Evolutionary conservation across 192 early-diverging fungal genomes (phyloP).

Genomic region (Coemansia asiatica): DNA sequence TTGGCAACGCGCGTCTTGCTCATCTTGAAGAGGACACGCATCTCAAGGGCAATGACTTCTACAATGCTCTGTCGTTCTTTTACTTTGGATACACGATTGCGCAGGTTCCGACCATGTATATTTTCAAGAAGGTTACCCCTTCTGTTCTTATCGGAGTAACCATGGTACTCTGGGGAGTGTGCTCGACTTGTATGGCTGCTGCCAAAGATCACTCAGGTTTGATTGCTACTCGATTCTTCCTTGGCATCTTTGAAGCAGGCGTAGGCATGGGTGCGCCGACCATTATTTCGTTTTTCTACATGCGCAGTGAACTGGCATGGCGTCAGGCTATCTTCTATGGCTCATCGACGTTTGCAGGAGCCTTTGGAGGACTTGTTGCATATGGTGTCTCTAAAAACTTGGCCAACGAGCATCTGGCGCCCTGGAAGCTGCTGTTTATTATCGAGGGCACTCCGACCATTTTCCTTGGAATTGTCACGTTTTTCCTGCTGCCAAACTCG

Average conservation of each 20-base stretch:
- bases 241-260: slow-evolving; percentile 66
- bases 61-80: slow-evolving; percentile 55
- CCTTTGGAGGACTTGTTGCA: slow-evolving; percentile 72
- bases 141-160: slow-evolving; percentile 61
- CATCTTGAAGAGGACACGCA: slow-evolving; percentile 48
- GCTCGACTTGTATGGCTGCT: slow-evolving; percentile 64
- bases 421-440: slow-evolving; percentile 76
- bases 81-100: slow-evolving; percentile 67
- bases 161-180: slow-evolving; percentile 71
- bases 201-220: slow-evolving; percentile 34
- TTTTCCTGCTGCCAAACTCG: slow-evolving; percentile 58
- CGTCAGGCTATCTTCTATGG: slow-evolving; percentile 69
- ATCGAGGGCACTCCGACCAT: slow-evolving; percentile 67
- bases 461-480: slow-evolving; percentile 57
- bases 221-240: slow-evolving; percentile 48
- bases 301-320: slow-evolving; percentile 63
- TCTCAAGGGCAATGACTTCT: slow-evolving; percentile 54
- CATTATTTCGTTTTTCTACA: slow-evolving; percentile 73
- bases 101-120: slow-evolving; percentile 77
- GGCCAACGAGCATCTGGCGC: slow-evolving; percentile 55
- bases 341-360: slow-evolving; percentile 70
- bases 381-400: slow-evolving; percentile 63
- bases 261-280: slow-evolving; percentile 71
- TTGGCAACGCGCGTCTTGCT: slow-evolving; percentile 67
- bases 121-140: slow-evolving; percentile 66